phyloP scores from a whole-genome alignment of 23 red algal species.

The Gracilaria domingensis region DNA sequence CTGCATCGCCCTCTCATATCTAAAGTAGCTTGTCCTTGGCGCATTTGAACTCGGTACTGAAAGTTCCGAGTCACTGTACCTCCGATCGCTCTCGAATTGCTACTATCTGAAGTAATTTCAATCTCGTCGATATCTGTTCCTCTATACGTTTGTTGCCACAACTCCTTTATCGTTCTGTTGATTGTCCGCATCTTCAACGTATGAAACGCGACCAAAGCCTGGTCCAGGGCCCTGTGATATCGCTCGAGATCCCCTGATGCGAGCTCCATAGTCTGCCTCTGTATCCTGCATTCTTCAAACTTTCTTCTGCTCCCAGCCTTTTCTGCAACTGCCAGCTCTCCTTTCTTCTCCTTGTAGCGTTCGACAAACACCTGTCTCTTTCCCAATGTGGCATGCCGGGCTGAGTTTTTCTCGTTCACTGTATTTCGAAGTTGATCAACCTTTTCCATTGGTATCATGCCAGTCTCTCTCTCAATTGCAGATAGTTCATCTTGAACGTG shows the following conservation, averaged over 20 bases:
- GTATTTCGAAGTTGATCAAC: slow-evolving; percentile 8
- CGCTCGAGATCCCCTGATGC: slow-evolving; percentile 79
- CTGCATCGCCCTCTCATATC: slow-evolving; percentile 99
- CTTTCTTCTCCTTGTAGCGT: slow-evolving; percentile 58
- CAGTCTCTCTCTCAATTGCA: slow-evolving; percentile 25
- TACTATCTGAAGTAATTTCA: slow-evolving; percentile 94
- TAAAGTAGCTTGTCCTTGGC: slow-evolving; percentile 84
- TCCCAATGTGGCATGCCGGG: slow-evolving; percentile 29
- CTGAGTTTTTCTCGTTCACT: slow-evolving; percentile 25
- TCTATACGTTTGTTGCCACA: slow-evolving; percentile 96
- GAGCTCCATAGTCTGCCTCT: slow-evolving; percentile 78
- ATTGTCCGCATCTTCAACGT: slow-evolving; percentile 95
- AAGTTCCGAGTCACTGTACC: slow-evolving; percentile 72
- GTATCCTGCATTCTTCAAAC: slow-evolving; percentile 69
- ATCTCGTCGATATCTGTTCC: slow-evolving; percentile 97
- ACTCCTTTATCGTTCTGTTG: slow-evolving; percentile 89
- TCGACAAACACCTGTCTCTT: slow-evolving; percentile 48
- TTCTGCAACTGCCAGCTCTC: slow-evolving; percentile 50
- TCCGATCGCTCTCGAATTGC: slow-evolving; percentile 17
- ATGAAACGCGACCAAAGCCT: slow-evolving; percentile 94
- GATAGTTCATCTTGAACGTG: slow-evolving; percentile 51
- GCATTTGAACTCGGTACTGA: slow-evolving; percentile 98
- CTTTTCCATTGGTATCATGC: slow-evolving; percentile 42
- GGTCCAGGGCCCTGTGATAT: slow-evolving; percentile 94
- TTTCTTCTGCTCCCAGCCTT: slow-evolving; percentile 60